Conservation (phyloP, 768 basidiomycete genomes). For the Kockovaella imperatae region DNA sequence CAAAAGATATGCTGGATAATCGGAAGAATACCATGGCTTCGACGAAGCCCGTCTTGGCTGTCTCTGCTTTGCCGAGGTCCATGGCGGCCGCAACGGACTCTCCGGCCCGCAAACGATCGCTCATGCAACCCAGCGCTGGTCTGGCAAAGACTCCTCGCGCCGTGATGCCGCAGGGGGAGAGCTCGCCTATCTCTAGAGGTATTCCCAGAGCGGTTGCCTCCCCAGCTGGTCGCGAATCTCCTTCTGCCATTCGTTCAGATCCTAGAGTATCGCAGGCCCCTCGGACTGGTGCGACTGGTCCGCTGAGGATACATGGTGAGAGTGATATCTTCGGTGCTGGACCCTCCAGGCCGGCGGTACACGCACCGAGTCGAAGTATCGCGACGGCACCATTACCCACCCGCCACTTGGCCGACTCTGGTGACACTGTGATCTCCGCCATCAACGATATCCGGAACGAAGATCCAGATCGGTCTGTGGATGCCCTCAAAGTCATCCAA, state of each 20-base stretch:
- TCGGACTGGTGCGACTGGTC: slow-evolving; percentile 9
- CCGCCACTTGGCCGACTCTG: neutral
- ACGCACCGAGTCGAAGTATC: slow-evolving; percentile 12
- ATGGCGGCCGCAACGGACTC: slow-evolving; percentile 6
- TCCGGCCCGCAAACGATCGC: slow-evolving; percentile 8
- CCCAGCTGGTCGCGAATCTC: slow-evolving; percentile 6
- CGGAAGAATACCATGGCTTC: slow-evolving; percentile 30
- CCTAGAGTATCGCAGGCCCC: neutral
- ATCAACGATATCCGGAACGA: slow-evolving; percentile 85
- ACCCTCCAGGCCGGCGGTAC: slow-evolving; percentile 15
- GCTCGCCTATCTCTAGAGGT: slow-evolving; percentile 2
- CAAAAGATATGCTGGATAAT: slow-evolving; percentile 39
- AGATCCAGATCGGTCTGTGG: slow-evolving; percentile 76
- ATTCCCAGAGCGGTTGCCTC: slow-evolving; percentile 8
- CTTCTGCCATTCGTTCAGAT: slow-evolving; percentile 11
- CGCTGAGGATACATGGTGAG: slow-evolving; percentile 11
- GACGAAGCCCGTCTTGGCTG: slow-evolving; percentile 12
- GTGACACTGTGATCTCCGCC: slow-evolving; percentile 59
- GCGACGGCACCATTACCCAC: slow-evolving; percentile 1
- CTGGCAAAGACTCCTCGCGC: neutral
- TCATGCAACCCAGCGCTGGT: neutral
- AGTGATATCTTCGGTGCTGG: slow-evolving; percentile 8
- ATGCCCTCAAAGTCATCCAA: slow-evolving; percentile 88
- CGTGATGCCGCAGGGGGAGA: neutral
- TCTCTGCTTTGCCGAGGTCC: slow-evolving; percentile 2